phyloP scores from a whole-genome alignment of 768 basidiomycete genomes.

The Pleurotus cornucopiae region DNA sequence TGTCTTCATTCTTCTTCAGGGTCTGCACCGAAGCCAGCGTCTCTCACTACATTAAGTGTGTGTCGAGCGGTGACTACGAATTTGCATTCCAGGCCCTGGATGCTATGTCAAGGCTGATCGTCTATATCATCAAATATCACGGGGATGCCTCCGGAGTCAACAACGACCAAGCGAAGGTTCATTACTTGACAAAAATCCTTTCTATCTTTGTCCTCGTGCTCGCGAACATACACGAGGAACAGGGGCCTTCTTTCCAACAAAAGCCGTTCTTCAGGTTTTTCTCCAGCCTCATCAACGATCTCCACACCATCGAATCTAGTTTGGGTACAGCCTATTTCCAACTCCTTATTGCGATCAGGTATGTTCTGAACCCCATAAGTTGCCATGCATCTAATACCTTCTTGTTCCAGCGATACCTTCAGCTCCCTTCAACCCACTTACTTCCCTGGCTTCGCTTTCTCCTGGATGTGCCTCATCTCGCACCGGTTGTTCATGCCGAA shows the following conservation, averaged over 20 bases:
- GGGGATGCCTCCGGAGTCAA: constrained; percentile 92
- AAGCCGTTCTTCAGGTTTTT: constrained; percentile 99
- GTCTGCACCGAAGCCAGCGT: constrained; percentile 95
- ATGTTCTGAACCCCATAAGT: constrained; percentile 13
- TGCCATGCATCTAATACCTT: constrained; percentile 12
- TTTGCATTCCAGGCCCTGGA: constrained; percentile 91
- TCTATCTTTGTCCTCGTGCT: constrained; percentile 96
- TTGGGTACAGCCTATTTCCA: constrained; percentile 90
- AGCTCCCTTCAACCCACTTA: constrained; percentile 94
- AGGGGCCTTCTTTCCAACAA: constrained; percentile 87
- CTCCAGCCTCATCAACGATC: constrained; percentile 90
- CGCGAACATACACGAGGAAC: constrained; percentile 93
- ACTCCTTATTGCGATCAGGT: constrained; percentile 85
- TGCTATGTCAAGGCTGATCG: constrained; percentile 91
- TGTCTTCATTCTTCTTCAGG: constrained; percentile 97
- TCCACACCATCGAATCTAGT: constrained; percentile 80
- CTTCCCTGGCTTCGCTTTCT: constrained; percentile 98
- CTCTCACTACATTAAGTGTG: constrained; percentile 77
- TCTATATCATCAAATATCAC: constrained; percentile 99
- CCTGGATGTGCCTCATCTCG: constrained; percentile 95
- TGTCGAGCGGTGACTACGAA: constrained; percentile 66
- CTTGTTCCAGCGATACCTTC: constrained; percentile 74
- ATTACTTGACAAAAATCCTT: constrained; percentile 94
- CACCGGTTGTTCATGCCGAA: constrained; percentile 98
- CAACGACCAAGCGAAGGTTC: constrained; percentile 92